These are phyloP conservation scores for Xylaria sp. DNA, from an alignment of 2,329 filamentous ascomycete species.

Conservation along the genomic window DNA sequence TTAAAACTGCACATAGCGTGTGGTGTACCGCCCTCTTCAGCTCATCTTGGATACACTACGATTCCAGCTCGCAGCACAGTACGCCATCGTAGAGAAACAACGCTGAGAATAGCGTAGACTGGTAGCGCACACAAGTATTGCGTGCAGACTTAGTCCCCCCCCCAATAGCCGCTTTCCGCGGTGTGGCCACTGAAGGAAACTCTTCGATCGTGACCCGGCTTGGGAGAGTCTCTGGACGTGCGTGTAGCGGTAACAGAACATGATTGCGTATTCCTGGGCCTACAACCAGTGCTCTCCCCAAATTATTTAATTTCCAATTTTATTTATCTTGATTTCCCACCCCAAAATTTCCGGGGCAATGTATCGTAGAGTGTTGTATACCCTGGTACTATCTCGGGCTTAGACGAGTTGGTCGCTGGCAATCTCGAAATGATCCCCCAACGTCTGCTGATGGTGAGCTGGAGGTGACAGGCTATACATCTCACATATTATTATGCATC, in stretches of 20 bases:
- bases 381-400: background rate
- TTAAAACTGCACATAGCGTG: constrained; percentile 6
- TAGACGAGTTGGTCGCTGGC: constrained; percentile 15
- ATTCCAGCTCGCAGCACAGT: constrained; percentile 27
- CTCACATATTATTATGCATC: constrained; percentile 31
- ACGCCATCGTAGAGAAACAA: constrained; percentile 19
- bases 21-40: constrained; percentile 13
- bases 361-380: background rate
- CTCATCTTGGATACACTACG: constrained; percentile 19
- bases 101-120: constrained; percentile 1
- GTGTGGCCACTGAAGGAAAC: constrained; percentile 44
- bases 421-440: constrained; percentile 17
- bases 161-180: constrained; percentile 45
- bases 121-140: constrained; percentile 31
- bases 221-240: constrained; percentile 36
- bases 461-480: constrained; percentile 28
- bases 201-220: constrained; percentile 36
- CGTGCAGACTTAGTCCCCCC: constrained; percentile 36
- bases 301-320: background rate
- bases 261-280: constrained; percentile 10
- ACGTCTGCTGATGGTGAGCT: constrained; percentile 27
- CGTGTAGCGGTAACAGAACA: constrained; percentile 22
- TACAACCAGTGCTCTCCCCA: background rate
- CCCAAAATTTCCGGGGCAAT: background rate
- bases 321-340: background rate